Evolutionary conservation across 2,329 filamentous ascomycete genomes (phyloP).

Genomic region (Trichoderma citrinoviride): DNA sequence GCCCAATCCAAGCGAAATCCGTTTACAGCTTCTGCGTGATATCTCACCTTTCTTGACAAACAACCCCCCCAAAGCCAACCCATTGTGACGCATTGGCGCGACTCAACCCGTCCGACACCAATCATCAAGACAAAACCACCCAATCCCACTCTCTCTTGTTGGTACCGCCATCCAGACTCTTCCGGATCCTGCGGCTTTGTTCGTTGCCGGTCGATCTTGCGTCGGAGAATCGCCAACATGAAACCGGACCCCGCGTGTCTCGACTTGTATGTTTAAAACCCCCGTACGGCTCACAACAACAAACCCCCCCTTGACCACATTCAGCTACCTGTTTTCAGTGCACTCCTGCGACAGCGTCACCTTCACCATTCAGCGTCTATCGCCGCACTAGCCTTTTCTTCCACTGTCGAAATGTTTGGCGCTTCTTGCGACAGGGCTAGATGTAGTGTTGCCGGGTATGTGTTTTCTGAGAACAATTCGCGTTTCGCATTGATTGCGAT

Average conservation of each 20-base stretch:
- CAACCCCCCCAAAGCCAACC: not conserved
- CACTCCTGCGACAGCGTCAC: conserved; percentile 13
- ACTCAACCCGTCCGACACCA: conserved; percentile 4
- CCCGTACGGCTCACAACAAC: not conserved
- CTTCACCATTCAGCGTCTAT: not conserved
- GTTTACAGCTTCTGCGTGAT: not conserved
- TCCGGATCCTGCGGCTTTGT: not conserved
- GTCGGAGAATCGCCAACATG: conserved; percentile 23
- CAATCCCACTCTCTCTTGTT: not conserved
- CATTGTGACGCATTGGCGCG: conserved; percentile 7
- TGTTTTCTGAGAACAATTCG: not conserved
- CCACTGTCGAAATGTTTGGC: not conserved
- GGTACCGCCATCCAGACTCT: not conserved
- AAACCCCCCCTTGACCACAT: not conserved
- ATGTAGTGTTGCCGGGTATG: not conserved
- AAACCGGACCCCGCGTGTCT: conserved; percentile 15
- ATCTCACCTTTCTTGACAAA: not conserved
- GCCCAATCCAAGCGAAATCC: not conserved
- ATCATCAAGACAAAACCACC: not conserved
- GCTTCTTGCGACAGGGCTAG: not conserved
- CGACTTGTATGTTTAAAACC: not conserved
- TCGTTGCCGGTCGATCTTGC: conserved; percentile 27
- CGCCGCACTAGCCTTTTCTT: not conserved
- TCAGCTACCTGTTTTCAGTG: not conserved
- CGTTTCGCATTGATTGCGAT: not conserved